A percentile compares a stretch with the other conserved stretches of the same genome.
Evolutionary conservation across 2,329 filamentous ascomycete genomes (phyloP).

Genomic region (Bimuria novae-zelandiae): DNA sequence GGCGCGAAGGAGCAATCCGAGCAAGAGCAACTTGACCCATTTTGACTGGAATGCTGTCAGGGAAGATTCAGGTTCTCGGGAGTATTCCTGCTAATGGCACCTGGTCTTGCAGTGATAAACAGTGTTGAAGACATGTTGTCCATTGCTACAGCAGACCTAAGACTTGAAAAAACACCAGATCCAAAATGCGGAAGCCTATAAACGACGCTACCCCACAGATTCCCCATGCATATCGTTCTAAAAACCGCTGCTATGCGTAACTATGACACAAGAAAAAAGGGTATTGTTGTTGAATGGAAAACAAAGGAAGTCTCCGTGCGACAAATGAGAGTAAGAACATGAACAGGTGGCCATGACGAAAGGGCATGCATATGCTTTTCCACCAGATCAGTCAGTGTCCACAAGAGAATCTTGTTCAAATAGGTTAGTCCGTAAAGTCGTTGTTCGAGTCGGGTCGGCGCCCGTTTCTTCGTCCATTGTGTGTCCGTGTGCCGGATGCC

Average conservation of each 20-base stretch:
- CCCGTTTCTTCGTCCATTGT: slow-evolving; percentile 8
- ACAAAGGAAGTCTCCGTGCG: not conserved
- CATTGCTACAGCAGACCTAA: not conserved
- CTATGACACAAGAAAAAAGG: slow-evolving; percentile 13
- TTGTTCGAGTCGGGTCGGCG: slow-evolving; percentile 11
- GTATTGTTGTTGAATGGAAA: slow-evolving; percentile 10
- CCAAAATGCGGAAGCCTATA: not conserved
- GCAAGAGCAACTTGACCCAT: not conserved
- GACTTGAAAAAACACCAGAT: not conserved
- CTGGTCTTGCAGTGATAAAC: not conserved
- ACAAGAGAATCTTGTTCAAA: not conserved
- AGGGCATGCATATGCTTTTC: not conserved
- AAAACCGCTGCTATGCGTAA: slow-evolving; percentile 5
- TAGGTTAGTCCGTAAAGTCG: slow-evolving; percentile 17
- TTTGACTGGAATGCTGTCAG: no score
- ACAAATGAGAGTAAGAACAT: slow-evolving; percentile 9
- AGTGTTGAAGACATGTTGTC: not conserved
- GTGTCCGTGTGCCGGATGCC: not conserved
- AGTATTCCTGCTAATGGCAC: no score
- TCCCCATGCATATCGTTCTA: not conserved
- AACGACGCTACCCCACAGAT: not conserved
- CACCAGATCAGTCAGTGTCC: not conserved
- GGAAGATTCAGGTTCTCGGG: no score
- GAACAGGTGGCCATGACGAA: not conserved
- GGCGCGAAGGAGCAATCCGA: not conserved